Conservation (phyloP, 768 basidiomycete genomes). For the Boletus coccyginus region DNA sequence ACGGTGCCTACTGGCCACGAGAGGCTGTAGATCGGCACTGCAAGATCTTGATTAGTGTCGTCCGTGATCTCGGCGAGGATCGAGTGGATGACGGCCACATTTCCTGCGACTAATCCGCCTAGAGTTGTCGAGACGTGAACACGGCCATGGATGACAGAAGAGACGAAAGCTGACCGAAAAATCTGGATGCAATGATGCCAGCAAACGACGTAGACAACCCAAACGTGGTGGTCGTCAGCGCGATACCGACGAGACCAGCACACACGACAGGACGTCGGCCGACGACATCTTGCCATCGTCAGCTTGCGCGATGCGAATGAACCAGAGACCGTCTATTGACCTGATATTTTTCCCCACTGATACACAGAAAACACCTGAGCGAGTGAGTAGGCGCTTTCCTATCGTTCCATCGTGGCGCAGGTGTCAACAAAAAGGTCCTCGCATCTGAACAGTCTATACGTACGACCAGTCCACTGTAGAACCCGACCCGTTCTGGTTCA, state of each 20-base stretch:
- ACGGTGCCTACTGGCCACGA: conserved; percentile 56
- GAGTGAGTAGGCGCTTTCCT: conserved; percentile 65
- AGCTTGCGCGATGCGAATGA: not conserved
- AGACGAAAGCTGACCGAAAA: conserved; percentile 39
- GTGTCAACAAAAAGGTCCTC: not conserved
- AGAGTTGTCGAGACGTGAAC: not conserved
- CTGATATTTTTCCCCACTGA: conserved; percentile 59
- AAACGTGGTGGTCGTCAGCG: conserved; percentile 47
- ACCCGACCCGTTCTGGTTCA: conserved; percentile 55
- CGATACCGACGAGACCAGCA: conserved; percentile 48
- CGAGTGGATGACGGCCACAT: conserved; percentile 58
- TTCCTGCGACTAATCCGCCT: conserved; percentile 67
- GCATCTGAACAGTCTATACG: conserved; percentile 13
- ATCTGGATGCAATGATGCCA: conserved; percentile 49
- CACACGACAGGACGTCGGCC: conserved; percentile 64
- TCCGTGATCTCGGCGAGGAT: conserved; percentile 64
- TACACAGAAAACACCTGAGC: conserved; percentile 59
- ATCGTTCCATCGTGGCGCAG: not conserved
- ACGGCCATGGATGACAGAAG: not conserved
- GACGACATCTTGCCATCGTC: conserved; percentile 41
- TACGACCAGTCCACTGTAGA: conserved; percentile 65
- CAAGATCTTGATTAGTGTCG: conserved; percentile 52
- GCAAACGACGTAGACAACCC: conserved; percentile 53
- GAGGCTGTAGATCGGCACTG: conserved; percentile 57
- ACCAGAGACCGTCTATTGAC: conserved; percentile 23